Evolutionary conservation across 805 yeast species (phyloP).

Genomic region (Saturnispora sekii): DNA sequence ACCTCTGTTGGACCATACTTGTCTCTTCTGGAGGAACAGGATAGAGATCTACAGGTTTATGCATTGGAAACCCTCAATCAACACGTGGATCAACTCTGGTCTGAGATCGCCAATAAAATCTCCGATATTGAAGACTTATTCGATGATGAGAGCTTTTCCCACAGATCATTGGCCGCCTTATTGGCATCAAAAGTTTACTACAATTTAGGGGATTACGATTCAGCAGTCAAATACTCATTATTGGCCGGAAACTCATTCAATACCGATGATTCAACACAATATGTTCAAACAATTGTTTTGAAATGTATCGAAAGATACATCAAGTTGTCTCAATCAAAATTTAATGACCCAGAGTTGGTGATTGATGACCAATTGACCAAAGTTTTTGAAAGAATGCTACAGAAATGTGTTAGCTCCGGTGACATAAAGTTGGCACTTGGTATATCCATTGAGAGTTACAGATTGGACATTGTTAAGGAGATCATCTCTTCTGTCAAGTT

Average conservation of each 20-base stretch:
- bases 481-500: conserved; percentile 33
- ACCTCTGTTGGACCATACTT: conserved; percentile 87
- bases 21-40: conserved; percentile 81
- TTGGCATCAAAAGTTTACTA: conserved; percentile 84
- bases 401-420: conserved; percentile 60
- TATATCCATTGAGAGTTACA: conserved; percentile 77
- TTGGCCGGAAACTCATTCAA: conserved; percentile 76
- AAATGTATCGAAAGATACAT: conserved; percentile 85
- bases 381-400: conserved; percentile 81
- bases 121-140: conserved; percentile 83
- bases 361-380: conserved; percentile 55
- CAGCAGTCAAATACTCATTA: conserved; percentile 82
- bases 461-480: conserved; percentile 67
- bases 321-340: conserved; percentile 44
- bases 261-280: conserved; percentile 69
- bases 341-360: conserved; percentile 22
- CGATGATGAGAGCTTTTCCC: conserved; percentile 66
- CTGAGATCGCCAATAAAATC: conserved; percentile 88
- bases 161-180: conserved; percentile 78
- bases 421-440: conserved; percentile 83
- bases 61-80: conserved; percentile 76
- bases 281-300: conserved; percentile 86
- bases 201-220: conserved; percentile 87
- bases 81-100: conserved; percentile 89
- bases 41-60: conserved; percentile 63